Conservation (phyloP, 805 yeast genomes). For the Cyberlindnera xylosilytica region DNA sequence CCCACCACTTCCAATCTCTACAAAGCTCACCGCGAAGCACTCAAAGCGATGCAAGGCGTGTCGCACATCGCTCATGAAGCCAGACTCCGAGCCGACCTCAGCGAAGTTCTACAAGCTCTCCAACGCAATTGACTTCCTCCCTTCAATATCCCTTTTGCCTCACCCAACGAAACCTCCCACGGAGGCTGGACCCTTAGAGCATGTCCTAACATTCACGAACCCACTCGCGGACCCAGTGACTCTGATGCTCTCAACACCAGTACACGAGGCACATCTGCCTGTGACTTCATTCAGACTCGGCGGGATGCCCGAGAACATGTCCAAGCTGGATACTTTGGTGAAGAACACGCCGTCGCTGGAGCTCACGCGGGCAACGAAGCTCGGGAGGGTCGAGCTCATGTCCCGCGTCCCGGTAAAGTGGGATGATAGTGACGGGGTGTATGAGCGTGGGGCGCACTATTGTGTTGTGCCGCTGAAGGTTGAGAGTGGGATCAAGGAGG, state of each 20-base stretch:
- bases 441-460: slow-evolving; percentile 29
- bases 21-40: slow-evolving; percentile 21
- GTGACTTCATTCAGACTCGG: slow-evolving; percentile 18
- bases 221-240: slow-evolving; percentile 14
- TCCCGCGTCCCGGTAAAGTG: slow-evolving; percentile 19
- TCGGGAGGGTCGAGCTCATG: slow-evolving; percentile 31
- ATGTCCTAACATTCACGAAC: slow-evolving; percentile 17
- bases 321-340: slow-evolving; percentile 20
- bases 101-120: slow-evolving; percentile 28
- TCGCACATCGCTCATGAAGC: slow-evolving; percentile 26
- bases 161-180: not conserved
- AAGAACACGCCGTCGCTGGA: slow-evolving; percentile 30
- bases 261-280: slow-evolving; percentile 17
- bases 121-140: slow-evolving; percentile 27
- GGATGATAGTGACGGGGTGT: slow-evolving; percentile 8
- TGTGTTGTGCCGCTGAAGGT: slow-evolving; percentile 29
- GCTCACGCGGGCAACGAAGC: slow-evolving; percentile 26
- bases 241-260: slow-evolving; percentile 17
- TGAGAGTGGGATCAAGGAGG: no score
- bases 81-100: slow-evolving; percentile 25
- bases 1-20: slow-evolving; percentile 15
- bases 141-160: slow-evolving; percentile 11
- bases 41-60: slow-evolving; percentile 29
- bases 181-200: no score
- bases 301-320: slow-evolving; percentile 15